Evolutionary conservation across 139 green algal genomes (phyloP).

Genomic region (Protoeuglena noctilucae): DNA sequence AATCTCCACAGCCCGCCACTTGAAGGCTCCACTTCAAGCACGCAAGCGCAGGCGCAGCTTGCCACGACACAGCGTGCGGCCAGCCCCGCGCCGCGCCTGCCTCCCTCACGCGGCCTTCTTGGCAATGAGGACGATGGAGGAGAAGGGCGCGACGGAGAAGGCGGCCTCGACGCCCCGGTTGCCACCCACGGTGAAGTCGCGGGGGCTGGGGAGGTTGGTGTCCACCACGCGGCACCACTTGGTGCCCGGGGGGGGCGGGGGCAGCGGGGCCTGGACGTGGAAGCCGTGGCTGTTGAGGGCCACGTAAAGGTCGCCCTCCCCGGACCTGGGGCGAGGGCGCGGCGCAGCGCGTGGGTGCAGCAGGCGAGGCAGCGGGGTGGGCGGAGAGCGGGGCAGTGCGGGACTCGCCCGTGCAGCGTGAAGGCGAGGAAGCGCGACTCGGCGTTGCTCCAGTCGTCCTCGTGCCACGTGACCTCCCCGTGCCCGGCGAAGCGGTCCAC

Average conservation of each 20-base stretch:
- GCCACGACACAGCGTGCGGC: too few species aligned
- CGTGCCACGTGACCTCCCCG: constrained; percentile 90
- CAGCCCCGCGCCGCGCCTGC: too few species aligned
- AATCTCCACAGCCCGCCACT: too few species aligned
- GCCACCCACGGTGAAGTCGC: constrained; percentile 68
- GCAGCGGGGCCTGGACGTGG: constrained; percentile 22
- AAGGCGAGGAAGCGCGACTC: constrained; percentile 87
- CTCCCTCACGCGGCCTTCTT: too few species aligned
- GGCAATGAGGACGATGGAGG: constrained; percentile 55
- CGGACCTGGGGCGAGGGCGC: too few species aligned
- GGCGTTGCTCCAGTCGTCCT: constrained; percentile 81
- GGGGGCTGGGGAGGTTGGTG: constrained; percentile 77
- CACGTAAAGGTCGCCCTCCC: constrained; percentile 70
- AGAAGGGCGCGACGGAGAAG: constrained; percentile 35
- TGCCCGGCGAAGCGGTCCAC: constrained; percentile 48
- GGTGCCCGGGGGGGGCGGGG: constrained; percentile 33
- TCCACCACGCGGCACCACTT: constrained; percentile 76
- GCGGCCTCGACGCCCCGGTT: constrained; percentile 47
- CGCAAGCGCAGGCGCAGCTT: too few species aligned
- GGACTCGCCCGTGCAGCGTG: constrained; percentile 56
- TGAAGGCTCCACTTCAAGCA: too few species aligned
- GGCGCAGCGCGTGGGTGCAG: too few species aligned
- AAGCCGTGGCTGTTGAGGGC: constrained; percentile 90
- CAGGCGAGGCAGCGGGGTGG: too few species aligned
- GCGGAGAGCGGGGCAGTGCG: too few species aligned